A percentile compares a stretch with the other conserved stretches of the same genome.
These are phyloP conservation scores for Xanthoconium separans DNA, from an alignment of 1,284 basidiomycete genomes.

Conservation along the genomic window DNA sequence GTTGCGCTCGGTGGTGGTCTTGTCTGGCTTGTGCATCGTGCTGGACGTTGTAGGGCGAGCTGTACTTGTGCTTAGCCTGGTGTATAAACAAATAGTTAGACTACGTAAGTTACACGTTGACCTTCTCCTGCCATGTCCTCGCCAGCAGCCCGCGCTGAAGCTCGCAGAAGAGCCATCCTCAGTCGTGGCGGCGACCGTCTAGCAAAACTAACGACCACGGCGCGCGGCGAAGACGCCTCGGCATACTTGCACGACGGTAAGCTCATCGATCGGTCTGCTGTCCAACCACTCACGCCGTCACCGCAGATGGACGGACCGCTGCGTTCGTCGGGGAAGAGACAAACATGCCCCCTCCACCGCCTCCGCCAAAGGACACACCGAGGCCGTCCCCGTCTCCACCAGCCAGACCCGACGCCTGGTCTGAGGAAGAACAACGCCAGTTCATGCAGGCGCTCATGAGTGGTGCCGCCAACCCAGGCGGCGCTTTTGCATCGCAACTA, in stretches of 20 bases:
- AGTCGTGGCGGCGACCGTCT: slow-evolving; percentile 67
- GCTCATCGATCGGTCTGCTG: slow-evolving; percentile 8
- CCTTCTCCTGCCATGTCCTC: slow-evolving; percentile 24
- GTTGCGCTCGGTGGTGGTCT: slow-evolving; percentile 78
- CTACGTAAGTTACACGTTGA: slow-evolving; percentile 15
- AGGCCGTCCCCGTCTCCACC: slow-evolving; percentile 30
- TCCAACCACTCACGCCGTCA: slow-evolving; percentile 5
- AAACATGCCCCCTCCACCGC: slow-evolving; percentile 45
- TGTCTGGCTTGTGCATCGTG: slow-evolving; percentile 75
- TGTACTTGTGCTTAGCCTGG: not conserved
- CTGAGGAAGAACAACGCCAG: slow-evolving; percentile 62
- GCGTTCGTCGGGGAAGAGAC: slow-evolving; percentile 64
- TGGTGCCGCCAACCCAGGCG: slow-evolving; percentile 17
- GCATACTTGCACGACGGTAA: slow-evolving; percentile 57
- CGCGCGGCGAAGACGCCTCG: slow-evolving; percentile 66
- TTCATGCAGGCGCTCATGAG: slow-evolving; percentile 63
- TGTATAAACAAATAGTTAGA: no score
- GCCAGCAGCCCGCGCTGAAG: slow-evolving; percentile 65
- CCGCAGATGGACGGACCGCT: slow-evolving; percentile 40
- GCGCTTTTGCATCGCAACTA: slow-evolving; percentile 17
- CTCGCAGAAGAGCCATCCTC: slow-evolving; percentile 71
- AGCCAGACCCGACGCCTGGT: slow-evolving; percentile 58
- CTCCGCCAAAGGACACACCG: slow-evolving; percentile 35
- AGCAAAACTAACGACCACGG: slow-evolving; percentile 70
- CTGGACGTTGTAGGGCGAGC: slow-evolving; percentile 1